Base-by-base conservation (phyloP, 208 protist species). In the Trypanosoma mega region DNA sequence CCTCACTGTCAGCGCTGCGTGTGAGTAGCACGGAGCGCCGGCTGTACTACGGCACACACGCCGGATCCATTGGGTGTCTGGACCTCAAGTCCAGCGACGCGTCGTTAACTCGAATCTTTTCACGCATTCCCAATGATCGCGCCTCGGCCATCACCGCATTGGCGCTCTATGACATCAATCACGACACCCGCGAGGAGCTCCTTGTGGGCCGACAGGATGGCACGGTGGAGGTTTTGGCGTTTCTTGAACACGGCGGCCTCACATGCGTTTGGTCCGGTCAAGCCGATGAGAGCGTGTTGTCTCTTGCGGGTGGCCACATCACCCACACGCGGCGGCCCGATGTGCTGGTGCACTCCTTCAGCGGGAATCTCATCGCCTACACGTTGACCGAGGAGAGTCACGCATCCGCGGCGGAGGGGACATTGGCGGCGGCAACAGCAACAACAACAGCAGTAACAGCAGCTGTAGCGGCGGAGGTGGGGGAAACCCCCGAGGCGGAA, bases 151-250 rank as follows among this genome's bases (percentile, higher is more conserved):
- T 96, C 18, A 85, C 74, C 1, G 68, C 76, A 34, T 33, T 96
- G 29, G 41, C 64, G 16, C 43, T 76, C 8, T 59, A 55, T 43
- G 87, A 94, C 54, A 74, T 93, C 31, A 87, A 89, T 58, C 51
- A 34, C 11, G 86, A 94, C 51, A 72, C 65, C 0, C 58, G 61
- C 21, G 69, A 78, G 1, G 91, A 96, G 55, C 33, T 96, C 8
- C 59, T 96, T 11, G 78, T 89, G 3, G 87, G 87, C 50, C 82
- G 76, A 53, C 82, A 92, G 29, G 78, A 94, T 68, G 91, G 91
- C 46, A 66, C 64, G 2, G 68, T 96, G 44, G 56, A 72, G n/a
- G 72, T 94, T n/a, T 78, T 86, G 7, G 59, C 63, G 31, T 41
- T 86, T 41, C 5, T 63, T 63, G 43, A 20, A 62, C 24, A 21